Base-by-base conservation (phyloP, 1,284 basidiomycete species). In the Grifola frondosa region DNA sequence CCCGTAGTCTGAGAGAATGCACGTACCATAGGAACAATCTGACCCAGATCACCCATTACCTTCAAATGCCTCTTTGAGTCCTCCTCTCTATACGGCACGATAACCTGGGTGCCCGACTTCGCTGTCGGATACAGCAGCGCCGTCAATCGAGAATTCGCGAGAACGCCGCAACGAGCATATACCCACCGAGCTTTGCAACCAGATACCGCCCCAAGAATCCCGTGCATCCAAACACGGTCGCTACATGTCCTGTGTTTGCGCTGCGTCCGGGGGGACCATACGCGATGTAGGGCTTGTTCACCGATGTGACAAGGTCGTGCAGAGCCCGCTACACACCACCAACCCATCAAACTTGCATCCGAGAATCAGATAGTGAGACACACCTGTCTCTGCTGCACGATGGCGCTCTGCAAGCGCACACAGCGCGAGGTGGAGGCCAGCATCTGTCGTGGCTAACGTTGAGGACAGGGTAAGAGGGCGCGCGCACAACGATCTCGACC, bases 161-260 rank as follows among this genome's bases (percentile, higher is more conserved):
- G 36, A 21, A 12, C 8, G 17, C 12, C 0, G 12, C 3, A 38
- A 13, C 30, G 21, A 17, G 19, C 33, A 34, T 30, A 30, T 23
- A 67, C 83, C 50, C 57, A 91, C 89, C 89, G 11, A 97, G 79
- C 71, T 97, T 97, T 36, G 88, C 80, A 35, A 99, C 91, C 40
- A 98, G 73, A 69, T 98, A 99, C 60, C 95, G 75, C 39, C 96
- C 96, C 42, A 99, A 73, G 67, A 98, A 99, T 6, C 95, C 92
- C 9, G 95, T 98, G 62, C 86, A 91, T 25, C 96, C 96, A 71
- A 99, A 99, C 42, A 99, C 95, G 22, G 96, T 99, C 30, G 88
- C 96, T 34, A 88, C 81, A 68, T 95, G 93, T 3, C 94, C 94
- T 39, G 85, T 85, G 49, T 85, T 81, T 6, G 91, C 84, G 60